Percentiles rank a stretch among this genome's conserved stretches.
These are phyloP conservation scores for Ceratobasidium papillatum DNA, from an alignment of 1,284 basidiomycete species.

Conservation along the genomic window DNA sequence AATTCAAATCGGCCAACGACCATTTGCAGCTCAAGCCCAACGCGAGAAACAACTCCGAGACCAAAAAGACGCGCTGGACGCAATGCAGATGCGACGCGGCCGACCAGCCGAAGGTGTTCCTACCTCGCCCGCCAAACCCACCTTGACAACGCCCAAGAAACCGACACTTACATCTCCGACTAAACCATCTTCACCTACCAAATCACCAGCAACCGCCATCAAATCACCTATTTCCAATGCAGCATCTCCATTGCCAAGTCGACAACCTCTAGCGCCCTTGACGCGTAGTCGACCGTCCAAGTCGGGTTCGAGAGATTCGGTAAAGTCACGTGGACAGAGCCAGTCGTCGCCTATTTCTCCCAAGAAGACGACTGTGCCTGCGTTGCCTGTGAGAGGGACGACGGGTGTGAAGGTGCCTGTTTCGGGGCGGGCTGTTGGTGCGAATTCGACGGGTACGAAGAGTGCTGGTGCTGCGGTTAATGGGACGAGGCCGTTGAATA, in stretches of 20 bases:
- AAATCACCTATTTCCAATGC: not conserved
- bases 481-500: constrained; percentile 22
- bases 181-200: not conserved
- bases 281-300: constrained; percentile 30
- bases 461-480: not conserved
- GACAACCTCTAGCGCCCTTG: constrained; percentile 32
- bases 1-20: constrained; percentile 27
- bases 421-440: not conserved
- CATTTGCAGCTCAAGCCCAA: not conserved
- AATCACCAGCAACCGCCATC: not conserved
- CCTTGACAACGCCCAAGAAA: not conserved
- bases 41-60: constrained; percentile 22
- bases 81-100: constrained; percentile 32
- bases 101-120: not conserved
- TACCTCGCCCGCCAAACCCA: not conserved
- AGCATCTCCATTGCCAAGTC: not conserved
- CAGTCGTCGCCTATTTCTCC: not conserved
- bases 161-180: not conserved
- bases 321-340: not conserved
- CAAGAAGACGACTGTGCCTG: not conserved
- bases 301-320: constrained; percentile 32
- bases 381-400: not conserved
- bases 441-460: not conserved
- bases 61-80: constrained; percentile 37
- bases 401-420: not conserved